Percentiles rank a stretch among this genome's conserved stretches.
These are phyloP conservation scores for Aspergillus costaricaensis DNA, from an alignment of 2,329 filamentous ascomycete species.

Conservation along the genomic window DNA sequence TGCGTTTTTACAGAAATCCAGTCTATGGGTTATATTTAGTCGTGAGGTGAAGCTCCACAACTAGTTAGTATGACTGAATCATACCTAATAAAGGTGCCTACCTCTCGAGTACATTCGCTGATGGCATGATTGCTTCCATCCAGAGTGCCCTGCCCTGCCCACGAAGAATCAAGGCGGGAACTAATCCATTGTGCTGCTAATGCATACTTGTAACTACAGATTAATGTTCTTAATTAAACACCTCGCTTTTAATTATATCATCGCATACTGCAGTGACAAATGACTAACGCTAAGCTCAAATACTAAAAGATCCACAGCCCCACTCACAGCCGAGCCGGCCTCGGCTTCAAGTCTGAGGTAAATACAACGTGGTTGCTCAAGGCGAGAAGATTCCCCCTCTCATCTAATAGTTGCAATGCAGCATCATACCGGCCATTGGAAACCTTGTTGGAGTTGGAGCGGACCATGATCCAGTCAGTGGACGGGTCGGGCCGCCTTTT, in stretches of 20 bases:
- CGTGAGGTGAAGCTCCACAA: too few relatives aligned
- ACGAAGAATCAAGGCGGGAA: too few relatives aligned
- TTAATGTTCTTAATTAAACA: too few relatives aligned
- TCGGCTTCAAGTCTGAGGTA: slow-evolving; percentile 16
- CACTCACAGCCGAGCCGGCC: not conserved
- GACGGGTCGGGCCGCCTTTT: slow-evolving; percentile 23
- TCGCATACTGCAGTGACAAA: not conserved
- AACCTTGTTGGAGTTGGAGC: slow-evolving; percentile 23
- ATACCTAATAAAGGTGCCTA: too few relatives aligned
- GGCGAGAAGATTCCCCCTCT: slow-evolving; percentile 19
- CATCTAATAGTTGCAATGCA: slow-evolving; percentile 21
- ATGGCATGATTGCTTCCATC: too few relatives aligned
- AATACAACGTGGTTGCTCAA: slow-evolving; percentile 26
- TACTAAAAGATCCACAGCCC: not conserved
- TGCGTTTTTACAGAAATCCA: too few relatives aligned
- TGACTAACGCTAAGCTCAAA: not conserved
- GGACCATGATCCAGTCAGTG: slow-evolving; percentile 23
- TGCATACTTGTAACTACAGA: too few relatives aligned
- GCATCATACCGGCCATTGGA: slow-evolving; percentile 24
- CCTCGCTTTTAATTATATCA: not conserved
- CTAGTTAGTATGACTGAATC: too few relatives aligned
- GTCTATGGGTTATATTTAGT: too few relatives aligned
- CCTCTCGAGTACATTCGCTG: too few relatives aligned
- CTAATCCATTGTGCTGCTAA: too few relatives aligned
- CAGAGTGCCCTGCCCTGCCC: too few relatives aligned